A percentile compares a stretch with the other conserved stretches of the same genome.
phyloP scores from a whole-genome alignment of 2,329 filamentous ascomycete genomes.

The Paecilomyces formosus region DNA sequence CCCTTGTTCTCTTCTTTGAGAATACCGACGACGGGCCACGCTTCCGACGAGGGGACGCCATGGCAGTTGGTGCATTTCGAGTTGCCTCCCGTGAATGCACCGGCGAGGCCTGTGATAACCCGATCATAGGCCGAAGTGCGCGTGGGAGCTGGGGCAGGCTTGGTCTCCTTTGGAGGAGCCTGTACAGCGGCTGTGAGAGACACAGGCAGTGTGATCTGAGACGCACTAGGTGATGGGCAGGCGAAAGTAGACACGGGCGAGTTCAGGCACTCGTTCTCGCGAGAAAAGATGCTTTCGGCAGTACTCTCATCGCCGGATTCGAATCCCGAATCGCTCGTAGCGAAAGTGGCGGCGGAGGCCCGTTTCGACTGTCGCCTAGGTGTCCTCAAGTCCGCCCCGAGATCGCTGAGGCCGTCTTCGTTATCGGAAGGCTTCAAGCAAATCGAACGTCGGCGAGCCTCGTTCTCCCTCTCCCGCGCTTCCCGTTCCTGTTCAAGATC shows the following conservation, averaged over 20 bases:
- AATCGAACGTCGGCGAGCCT: conserved; percentile 27
- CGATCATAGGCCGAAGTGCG: conserved; percentile 35
- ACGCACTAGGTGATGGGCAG: conserved; percentile 27
- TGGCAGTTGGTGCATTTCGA: conserved; percentile 35
- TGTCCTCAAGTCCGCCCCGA: conserved; percentile 25
- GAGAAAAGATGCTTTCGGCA: conserved; percentile 41
- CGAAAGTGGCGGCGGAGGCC: conserved; percentile 32
- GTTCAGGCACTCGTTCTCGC: conserved; percentile 24
- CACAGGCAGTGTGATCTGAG: conserved; percentile 22
- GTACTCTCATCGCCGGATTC: conserved; percentile 51
- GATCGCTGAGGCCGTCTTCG: conserved; percentile 21
- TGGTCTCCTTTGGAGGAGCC: conserved; percentile 24
- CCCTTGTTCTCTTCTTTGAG: conserved; percentile 49
- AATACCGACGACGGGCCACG: conserved; percentile 47
- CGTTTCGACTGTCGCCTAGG: conserved; percentile 28
- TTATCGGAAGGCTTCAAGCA: conserved; percentile 21
- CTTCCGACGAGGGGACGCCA: conserved; percentile 35
- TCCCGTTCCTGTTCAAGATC: conserved; percentile 41
- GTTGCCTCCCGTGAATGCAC: conserved; percentile 20
- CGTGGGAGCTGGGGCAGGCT: conserved; percentile 12
- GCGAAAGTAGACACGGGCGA: conserved; percentile 23
- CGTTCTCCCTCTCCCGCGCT: conserved; percentile 30
- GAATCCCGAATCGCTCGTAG: conserved; percentile 49
- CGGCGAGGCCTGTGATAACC: conserved; percentile 32
- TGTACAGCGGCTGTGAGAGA: conserved; percentile 24